Percentiles rank a stretch among this genome's conserved stretches.
phyloP scores from a whole-genome alignment of 768 basidiomycete species.

The Pleurotus giganteus region DNA sequence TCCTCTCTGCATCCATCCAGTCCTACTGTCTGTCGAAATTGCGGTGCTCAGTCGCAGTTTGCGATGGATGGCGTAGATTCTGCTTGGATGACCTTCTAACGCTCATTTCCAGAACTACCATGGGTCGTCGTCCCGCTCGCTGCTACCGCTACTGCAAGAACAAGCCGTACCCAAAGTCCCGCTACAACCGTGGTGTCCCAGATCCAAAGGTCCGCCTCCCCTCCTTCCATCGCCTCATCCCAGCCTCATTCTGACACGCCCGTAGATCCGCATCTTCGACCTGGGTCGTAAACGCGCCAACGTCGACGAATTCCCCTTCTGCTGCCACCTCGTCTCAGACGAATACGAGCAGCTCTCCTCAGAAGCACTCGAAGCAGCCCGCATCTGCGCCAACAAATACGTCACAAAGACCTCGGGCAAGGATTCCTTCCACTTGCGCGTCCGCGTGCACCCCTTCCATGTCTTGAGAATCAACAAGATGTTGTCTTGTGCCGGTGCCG shows the following conservation, averaged over 20 bases:
- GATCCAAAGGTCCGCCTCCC: constrained; percentile 74
- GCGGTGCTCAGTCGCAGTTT: no score
- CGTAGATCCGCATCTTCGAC: constrained; percentile 95
- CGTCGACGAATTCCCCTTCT: constrained; percentile 98
- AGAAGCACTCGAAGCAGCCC: constrained; percentile 96
- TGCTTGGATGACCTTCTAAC: no score
- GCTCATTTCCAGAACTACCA: constrained; percentile 35
- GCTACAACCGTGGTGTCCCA: constrained; percentile 98
- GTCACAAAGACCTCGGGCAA: constrained; percentile 97
- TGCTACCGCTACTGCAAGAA: constrained; percentile 99
- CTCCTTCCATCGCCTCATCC: not conserved
- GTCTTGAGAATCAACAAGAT: constrained; percentile 99
- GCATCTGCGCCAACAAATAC: constrained; percentile 99
- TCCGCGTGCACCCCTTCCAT: constrained; percentile 98
- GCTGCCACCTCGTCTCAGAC: constrained; percentile 93
- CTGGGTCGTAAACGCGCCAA: constrained; percentile 93
- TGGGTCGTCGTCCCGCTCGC: constrained; percentile 97
- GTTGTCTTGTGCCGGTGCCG: constrained; percentile 98
- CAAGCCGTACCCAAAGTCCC: constrained; percentile 95
- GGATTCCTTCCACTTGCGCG: constrained; percentile 97
- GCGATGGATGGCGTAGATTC: no score
- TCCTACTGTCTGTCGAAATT: no score
- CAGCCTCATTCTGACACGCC: not conserved
- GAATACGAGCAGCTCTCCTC: constrained; percentile 97
- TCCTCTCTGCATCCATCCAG: no score